These are phyloP conservation scores for Aureobasidium subglaciale DNA, from an alignment of 2,329 filamentous ascomycete species.

Conservation along the genomic window DNA sequence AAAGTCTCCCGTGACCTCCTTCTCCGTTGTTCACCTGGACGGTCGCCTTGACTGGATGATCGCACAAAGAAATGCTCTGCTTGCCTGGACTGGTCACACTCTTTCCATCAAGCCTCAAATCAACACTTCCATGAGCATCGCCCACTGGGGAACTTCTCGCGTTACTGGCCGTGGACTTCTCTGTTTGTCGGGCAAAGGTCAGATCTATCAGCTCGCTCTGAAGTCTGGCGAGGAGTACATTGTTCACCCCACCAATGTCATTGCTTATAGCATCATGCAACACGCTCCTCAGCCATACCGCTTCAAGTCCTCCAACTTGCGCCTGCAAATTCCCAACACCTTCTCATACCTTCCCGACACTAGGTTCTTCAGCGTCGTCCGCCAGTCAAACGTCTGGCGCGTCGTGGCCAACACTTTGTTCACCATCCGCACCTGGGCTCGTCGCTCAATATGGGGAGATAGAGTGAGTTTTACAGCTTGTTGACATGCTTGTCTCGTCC, in stretches of 20 bases:
- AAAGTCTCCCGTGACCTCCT: constrained; percentile 77
- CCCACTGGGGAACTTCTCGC: constrained; percentile 86
- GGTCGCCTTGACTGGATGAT: constrained; percentile 95
- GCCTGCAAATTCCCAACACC: constrained; percentile 68
- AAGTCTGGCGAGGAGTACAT: constrained; percentile 82
- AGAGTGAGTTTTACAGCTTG: constrained; percentile 42
- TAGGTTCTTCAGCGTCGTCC: constrained; percentile 66
- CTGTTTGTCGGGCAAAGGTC: constrained; percentile 76
- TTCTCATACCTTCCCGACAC: constrained; percentile 60
- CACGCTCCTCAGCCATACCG: constrained; percentile 75
- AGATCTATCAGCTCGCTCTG: constrained; percentile 79
- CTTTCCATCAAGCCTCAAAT: constrained; percentile 68
- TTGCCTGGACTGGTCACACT: constrained; percentile 96
- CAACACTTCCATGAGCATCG: constrained; percentile 64
- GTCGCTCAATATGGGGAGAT: constrained; percentile 88
- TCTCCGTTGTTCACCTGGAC: constrained; percentile 82
- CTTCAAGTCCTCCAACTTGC: constrained; percentile 68
- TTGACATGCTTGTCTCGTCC: not conserved
- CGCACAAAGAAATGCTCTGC: constrained; percentile 73
- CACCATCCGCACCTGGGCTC: constrained; percentile 64
- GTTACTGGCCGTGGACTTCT: constrained; percentile 82
- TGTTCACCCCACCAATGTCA: constrained; percentile 79
- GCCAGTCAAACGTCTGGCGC: constrained; percentile 66
- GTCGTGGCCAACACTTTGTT: constrained; percentile 58
- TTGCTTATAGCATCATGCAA: constrained; percentile 76